Evolutionary conservation across 352 stramenopile genomes (phyloP).

Genomic region (Hyaloperonospora arabidopsidis): DNA sequence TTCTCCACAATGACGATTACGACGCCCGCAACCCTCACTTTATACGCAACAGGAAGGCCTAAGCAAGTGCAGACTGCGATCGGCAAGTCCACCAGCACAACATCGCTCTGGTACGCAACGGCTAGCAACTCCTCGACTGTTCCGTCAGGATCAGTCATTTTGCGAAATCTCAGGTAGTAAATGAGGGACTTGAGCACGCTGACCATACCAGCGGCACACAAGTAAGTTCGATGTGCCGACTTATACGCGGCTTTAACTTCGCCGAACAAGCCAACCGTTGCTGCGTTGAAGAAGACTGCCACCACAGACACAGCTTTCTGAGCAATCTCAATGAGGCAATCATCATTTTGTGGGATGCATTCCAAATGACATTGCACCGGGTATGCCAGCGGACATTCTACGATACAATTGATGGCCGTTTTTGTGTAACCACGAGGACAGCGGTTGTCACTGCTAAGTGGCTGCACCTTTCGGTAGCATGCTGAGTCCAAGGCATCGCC

Average conservation of each 20-base stretch:
- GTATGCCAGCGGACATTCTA: slow-evolving; percentile 45
- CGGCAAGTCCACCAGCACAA: slow-evolving; percentile 32
- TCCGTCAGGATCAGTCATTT: slow-evolving; percentile 17
- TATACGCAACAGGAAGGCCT: slow-evolving; percentile 8
- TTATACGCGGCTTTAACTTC: slow-evolving; percentile 11
- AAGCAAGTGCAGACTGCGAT: slow-evolving; percentile 28
- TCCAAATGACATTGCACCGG: slow-evolving; percentile 42
- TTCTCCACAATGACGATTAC: slow-evolving; percentile 8
- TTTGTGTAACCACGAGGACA: slow-evolving; percentile 16
- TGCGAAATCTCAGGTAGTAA: slow-evolving; percentile 17
- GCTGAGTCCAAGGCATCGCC: slow-evolving; percentile 12
- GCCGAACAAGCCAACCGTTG: slow-evolving; percentile 29
- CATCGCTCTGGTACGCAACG: slow-evolving; percentile 28
- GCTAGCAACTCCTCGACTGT: slow-evolving; percentile 24
- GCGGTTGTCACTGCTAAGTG: slow-evolving; percentile 4
- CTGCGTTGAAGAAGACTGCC: slow-evolving; percentile 14
- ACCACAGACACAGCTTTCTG: slow-evolving; percentile 21
- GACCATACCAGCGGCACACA: slow-evolving; percentile 24
- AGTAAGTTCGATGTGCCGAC: slow-evolving; percentile 9
- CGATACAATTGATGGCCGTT: slow-evolving; percentile 4
- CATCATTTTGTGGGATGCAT: slow-evolving; percentile 34
- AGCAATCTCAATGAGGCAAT: slow-evolving; percentile 29
- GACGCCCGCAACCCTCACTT: slow-evolving; percentile 8
- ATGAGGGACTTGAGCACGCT: slow-evolving; percentile 20
- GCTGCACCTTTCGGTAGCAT: slow-evolving; percentile 11